A percentile compares a stretch with the other conserved stretches of the same genome.
Conservation (phyloP, 768 basidiomycete genomes). For the Naganishia onofrii region DNA sequence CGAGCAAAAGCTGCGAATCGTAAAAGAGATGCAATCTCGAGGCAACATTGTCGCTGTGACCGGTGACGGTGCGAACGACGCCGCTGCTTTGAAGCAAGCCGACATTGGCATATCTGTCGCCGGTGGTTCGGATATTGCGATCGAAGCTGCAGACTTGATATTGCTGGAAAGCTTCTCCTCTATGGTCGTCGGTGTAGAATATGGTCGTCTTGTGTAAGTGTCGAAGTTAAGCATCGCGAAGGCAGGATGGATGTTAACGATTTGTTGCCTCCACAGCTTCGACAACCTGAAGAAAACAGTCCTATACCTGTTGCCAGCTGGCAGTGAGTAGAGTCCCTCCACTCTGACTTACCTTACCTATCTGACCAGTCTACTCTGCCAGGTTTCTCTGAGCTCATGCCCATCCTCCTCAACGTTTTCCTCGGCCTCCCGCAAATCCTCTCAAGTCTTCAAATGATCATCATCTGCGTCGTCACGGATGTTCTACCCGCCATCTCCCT, state of each 20-base stretch:
- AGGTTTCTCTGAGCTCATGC: conserved; percentile 64
- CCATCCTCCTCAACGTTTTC: conserved; percentile 60
- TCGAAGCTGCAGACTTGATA: conserved; percentile 55
- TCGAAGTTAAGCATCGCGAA: background rate
- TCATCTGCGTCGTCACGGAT: conserved; percentile 64
- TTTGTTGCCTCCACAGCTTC: conserved; percentile 44
- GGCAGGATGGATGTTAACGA: background rate
- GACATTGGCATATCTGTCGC: conserved; percentile 67
- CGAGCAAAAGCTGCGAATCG: conserved; percentile 66
- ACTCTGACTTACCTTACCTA: background rate
- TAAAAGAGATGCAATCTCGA: conserved; percentile 60
- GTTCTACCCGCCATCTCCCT: conserved; percentile 61
- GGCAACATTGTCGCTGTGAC: conserved; percentile 64
- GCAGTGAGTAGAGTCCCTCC: conserved; percentile 34
- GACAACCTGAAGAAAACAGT: conserved; percentile 59
- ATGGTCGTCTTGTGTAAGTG: conserved; percentile 56
- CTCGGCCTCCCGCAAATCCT: conserved; percentile 63
- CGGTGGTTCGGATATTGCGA: conserved; percentile 49
- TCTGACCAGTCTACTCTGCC: conserved; percentile 37
- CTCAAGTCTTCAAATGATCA: conserved; percentile 58
- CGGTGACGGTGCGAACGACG: conserved; percentile 61
- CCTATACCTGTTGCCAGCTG: conserved; percentile 51
- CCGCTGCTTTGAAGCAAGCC: conserved; percentile 61
- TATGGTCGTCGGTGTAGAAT: conserved; percentile 49
- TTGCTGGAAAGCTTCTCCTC: conserved; percentile 52